Conservation (phyloP, 192 early-diverging fungal genomes). For the Lobosporangium transversale region DNA sequence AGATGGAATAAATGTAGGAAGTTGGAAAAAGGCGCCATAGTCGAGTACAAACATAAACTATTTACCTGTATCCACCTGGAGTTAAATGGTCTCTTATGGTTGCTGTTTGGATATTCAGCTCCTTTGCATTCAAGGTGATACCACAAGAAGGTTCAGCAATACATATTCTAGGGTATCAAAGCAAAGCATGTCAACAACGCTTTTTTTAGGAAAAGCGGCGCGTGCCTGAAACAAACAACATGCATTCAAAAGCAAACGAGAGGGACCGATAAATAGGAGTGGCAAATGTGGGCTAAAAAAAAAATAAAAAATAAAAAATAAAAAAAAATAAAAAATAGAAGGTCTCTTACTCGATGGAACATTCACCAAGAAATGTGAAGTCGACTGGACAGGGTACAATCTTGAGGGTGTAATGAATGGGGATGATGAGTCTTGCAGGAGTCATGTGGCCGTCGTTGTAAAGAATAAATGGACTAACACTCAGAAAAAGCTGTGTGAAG, state of each 20-base stretch:
- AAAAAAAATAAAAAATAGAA: no score
- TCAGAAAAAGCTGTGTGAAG: no score
- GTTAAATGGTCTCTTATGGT: conserved; percentile 23
- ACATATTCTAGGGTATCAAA: conserved; percentile 39
- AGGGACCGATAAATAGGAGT: no score
- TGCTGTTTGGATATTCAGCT: conserved; percentile 65
- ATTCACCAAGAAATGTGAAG: conserved; percentile 76
- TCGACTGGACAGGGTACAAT: conserved; percentile 74
- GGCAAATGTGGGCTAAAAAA: background rate
- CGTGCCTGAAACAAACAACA: no score
- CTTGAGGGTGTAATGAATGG: conserved; percentile 73
- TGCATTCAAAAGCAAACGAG: no score
- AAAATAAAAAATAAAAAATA: background rate
- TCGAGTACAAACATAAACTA: no score
- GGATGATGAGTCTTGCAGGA: conserved; percentile 59
- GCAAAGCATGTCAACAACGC: background rate
- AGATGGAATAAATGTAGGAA: background rate
- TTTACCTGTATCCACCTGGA: conserved; percentile 37
- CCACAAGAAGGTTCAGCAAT: conserved; percentile 60
- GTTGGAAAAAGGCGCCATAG: background rate
- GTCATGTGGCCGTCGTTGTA: no score
- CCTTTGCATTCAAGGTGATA: conserved; percentile 66
- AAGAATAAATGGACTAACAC: no score
- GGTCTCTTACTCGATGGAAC: conserved; percentile 64
- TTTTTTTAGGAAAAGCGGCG: background rate